phyloP scores from a whole-genome alignment of 495 filamentous ascomycete genomes.

The Lasiosphaeria miniovina region DNA sequence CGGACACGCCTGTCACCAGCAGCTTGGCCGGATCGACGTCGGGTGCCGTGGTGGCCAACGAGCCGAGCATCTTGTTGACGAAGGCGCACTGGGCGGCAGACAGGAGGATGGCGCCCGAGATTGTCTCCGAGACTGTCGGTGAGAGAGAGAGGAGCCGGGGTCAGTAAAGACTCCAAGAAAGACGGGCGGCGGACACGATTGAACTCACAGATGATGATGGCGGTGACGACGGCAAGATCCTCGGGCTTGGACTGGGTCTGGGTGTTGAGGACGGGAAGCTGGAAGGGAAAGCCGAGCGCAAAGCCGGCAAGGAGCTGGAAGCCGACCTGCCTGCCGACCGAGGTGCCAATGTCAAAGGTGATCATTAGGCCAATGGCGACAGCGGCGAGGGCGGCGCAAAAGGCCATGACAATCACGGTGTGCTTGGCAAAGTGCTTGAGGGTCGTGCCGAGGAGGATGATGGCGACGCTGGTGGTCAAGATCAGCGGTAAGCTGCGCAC shows the following conservation, averaged over 20 bases:
- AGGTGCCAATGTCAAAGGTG: slow-evolving; percentile 39
- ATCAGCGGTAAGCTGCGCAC: slow-evolving; percentile 48
- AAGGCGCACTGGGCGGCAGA: slow-evolving; percentile 53
- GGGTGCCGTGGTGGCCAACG: slow-evolving; percentile 14
- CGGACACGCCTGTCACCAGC: slow-evolving; percentile 32
- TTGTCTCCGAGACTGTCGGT: not conserved
- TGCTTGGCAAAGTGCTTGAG: slow-evolving; percentile 20
- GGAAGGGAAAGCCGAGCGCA: not conserved
- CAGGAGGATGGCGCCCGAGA: not conserved
- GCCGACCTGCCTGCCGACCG: slow-evolving; percentile 39
- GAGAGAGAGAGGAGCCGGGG: not conserved
- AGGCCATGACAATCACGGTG: slow-evolving; percentile 15
- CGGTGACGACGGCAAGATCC: not conserved
- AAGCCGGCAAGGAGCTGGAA: slow-evolving; percentile 39
- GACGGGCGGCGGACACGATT: not conserved
- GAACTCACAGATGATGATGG: not conserved
- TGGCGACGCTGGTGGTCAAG: slow-evolving; percentile 28
- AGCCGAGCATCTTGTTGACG: slow-evolving; percentile 47
- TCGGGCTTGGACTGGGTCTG: slow-evolving; percentile 18
- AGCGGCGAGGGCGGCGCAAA: no score
- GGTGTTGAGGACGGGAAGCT: slow-evolving; percentile 5
- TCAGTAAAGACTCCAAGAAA: not conserved
- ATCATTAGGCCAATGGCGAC: slow-evolving; percentile 44
- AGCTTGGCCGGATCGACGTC: slow-evolving; percentile 27
- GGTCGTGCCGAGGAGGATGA: slow-evolving; percentile 30